Percentiles rank a stretch among this genome's conserved stretches.
Evolutionary conservation across 768 basidiomycete genomes (phyloP).

Genomic region (Tylopilus balloui): DNA sequence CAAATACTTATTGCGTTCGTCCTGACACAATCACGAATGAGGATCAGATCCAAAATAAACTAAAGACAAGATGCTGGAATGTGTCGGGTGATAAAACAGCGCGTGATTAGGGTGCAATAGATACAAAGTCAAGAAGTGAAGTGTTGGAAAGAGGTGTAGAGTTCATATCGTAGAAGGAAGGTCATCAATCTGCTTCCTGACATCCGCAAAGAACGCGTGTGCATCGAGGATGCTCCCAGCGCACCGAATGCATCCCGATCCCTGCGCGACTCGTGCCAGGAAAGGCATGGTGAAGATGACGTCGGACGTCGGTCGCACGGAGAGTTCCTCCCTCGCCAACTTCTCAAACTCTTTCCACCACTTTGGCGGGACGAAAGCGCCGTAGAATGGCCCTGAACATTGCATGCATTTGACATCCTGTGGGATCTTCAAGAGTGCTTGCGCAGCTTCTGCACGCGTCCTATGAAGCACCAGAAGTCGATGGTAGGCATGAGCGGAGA

Average conservation of each 20-base stretch:
- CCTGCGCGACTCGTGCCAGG: constrained; percentile 46
- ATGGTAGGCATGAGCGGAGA: constrained; percentile 66
- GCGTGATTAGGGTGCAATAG: neutral
- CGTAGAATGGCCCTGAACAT: constrained; percentile 52
- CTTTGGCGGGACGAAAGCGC: constrained; percentile 48
- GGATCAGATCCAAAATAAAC: neutral
- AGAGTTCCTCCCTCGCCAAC: constrained; percentile 55
- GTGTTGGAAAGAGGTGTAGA: neutral
- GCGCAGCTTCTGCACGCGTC: constrained; percentile 46
- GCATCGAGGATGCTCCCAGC: constrained; percentile 62
- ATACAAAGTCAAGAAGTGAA: neutral
- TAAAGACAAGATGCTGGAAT: neutral
- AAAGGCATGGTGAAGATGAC: constrained; percentile 60
- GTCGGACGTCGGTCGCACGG: constrained; percentile 50
- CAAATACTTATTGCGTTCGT: neutral
- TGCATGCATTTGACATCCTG: constrained; percentile 60
- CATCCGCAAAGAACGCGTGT: constrained; percentile 46
- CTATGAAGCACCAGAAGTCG: constrained; percentile 59
- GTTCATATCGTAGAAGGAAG: constrained; percentile 42
- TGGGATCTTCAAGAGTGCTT: constrained; percentile 42
- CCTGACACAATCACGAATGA: neutral
- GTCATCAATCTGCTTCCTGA: constrained; percentile 57
- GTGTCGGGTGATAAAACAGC: neutral
- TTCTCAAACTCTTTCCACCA: constrained; percentile 68
- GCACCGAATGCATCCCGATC: constrained; percentile 57